Evolutionary conservation across 208 protist species (phyloP), one percentile per base, ranked within the genome.

Genomic region (Strigomonas oncopelti): DNA sequence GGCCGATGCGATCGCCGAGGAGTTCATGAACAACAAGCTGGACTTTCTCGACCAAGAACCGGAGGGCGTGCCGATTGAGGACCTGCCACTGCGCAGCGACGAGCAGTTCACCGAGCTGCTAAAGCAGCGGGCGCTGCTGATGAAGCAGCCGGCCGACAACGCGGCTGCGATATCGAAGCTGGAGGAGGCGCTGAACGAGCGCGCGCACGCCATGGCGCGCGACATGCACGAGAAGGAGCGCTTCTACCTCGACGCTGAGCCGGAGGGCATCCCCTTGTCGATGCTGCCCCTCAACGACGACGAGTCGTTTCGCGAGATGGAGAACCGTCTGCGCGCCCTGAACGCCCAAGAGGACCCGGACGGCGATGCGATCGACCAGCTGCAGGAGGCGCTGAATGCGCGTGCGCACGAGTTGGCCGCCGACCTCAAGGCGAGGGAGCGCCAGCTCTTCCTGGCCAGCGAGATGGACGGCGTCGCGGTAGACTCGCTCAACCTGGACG

Each of bases 391-490:
- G 22, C 62, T 92, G 45, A 85, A 85, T 36, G 66, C 71, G 4
- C 78, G 69, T 18, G 83, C 76, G 0, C 56, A 74, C 36, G 65
- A 78, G 48, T 11, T 94, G 60, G 88, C 82, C 4, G 59, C 51
- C 1, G 72, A 80, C 53, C 46, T 82, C 34, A 74, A 85, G 58
- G 27, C 55, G 28, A 63, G 18, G 38, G 83, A 84, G 56, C 67
- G 74, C 31, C 38, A 53, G 11, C 75, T 81, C 28, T 77, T 82
- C 48, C 38, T 84, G 27, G 67, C 86, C 62, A 66, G 74, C n/a
- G 69, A 81, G 11, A 84, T 84, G 11, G 81, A 89, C 34, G 84
- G 85, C 28, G 79, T 95, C 22, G 77, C 87, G 4, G 45, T 85
- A n/a, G 52, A 34, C 31, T 34, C 70, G 9, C 57, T 93, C 45